phyloP scores from a whole-genome alignment of 768 basidiomycete species.

The Rhizopogon sp. region DNA sequence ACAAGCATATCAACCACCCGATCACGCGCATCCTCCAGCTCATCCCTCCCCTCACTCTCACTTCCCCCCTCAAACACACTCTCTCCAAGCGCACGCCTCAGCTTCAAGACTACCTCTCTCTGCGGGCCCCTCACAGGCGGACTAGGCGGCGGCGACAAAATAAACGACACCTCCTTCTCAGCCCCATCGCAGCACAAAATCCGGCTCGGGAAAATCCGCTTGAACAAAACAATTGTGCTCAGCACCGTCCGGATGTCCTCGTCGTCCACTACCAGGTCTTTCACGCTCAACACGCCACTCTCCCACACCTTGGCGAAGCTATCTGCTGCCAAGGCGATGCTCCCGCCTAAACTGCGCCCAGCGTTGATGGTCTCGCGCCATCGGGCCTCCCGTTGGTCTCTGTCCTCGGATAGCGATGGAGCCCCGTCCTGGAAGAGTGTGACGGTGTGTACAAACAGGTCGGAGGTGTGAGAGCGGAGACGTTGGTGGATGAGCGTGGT shows the following conservation, averaged over 20 bases:
- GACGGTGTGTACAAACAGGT: conserved; percentile 48
- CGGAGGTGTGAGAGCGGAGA: conserved; percentile 46
- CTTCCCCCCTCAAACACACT: conserved; percentile 40
- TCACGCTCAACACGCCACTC: conserved; percentile 26
- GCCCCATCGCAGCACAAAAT: conserved; percentile 11
- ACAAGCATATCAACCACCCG: conserved; percentile 69
- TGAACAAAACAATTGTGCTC: conserved; percentile 56
- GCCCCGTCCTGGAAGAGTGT: conserved; percentile 16
- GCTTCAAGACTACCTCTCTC: conserved; percentile 35
- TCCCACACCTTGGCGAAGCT: conserved; percentile 56
- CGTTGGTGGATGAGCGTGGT: conserved; percentile 44
- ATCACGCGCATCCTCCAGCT: conserved; percentile 72
- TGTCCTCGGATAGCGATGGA: conserved; percentile 9
- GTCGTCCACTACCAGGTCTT: conserved; percentile 30
- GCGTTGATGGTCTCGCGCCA: conserved; percentile 49
- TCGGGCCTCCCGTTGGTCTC: conserved; percentile 26
- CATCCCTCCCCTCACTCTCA: conserved; percentile 23
- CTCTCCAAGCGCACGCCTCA: conserved; percentile 54
- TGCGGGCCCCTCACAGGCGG: conserved; percentile 31
- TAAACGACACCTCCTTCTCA: conserved; percentile 26
- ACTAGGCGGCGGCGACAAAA: conserved; percentile 59
- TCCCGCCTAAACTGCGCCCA: conserved; percentile 60
- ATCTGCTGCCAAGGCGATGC: conserved; percentile 45
- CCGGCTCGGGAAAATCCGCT: conserved; percentile 47
- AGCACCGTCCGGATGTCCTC: conserved; percentile 50